Percentiles rank a stretch among this genome's conserved stretches.
Evolutionary conservation across 345 rosid genomes (phyloP).

Genomic region (Cardamine chenopodiifolia): DNA sequence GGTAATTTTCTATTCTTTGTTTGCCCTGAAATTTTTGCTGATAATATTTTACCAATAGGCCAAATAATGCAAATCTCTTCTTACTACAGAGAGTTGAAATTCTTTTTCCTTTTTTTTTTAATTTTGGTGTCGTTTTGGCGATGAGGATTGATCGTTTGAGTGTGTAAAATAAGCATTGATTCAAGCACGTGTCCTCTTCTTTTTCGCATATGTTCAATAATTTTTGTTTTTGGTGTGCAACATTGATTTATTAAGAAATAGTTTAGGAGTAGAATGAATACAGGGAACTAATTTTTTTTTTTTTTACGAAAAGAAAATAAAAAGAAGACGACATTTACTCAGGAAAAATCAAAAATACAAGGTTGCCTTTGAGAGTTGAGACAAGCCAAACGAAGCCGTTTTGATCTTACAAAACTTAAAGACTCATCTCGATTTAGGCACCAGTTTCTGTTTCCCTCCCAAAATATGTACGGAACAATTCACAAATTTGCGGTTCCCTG

Average conservation of each 20-base stretch:
- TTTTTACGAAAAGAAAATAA: no score
- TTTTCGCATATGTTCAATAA: not conserved
- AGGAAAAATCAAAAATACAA: not conserved
- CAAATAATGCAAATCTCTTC: slow-evolving; percentile 2
- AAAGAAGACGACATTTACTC: not conserved
- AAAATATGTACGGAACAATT: not conserved
- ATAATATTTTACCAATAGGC: not conserved
- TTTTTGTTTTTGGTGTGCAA: not conserved
- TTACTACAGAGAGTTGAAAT: not conserved
- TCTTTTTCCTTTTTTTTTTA: not conserved
- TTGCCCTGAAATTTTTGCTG: slow-evolving; percentile 26
- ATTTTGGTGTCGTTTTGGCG: not conserved
- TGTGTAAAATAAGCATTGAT: slow-evolving; percentile 17
- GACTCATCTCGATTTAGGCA: no score
- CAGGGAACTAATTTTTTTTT: no score
- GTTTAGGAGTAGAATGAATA: not conserved
- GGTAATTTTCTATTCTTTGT: not conserved
- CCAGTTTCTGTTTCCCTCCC: slow-evolving; percentile 1
- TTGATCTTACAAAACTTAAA: not conserved
- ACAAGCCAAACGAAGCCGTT: not conserved
- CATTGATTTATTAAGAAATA: no score
- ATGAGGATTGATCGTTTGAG: not conserved
- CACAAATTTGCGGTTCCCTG: not conserved
- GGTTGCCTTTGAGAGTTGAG: not conserved
- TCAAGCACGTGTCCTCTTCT: not conserved